phyloP scores from a whole-genome alignment of 1,139 yeast species.

The Yamadazyma blattariae region DNA sequence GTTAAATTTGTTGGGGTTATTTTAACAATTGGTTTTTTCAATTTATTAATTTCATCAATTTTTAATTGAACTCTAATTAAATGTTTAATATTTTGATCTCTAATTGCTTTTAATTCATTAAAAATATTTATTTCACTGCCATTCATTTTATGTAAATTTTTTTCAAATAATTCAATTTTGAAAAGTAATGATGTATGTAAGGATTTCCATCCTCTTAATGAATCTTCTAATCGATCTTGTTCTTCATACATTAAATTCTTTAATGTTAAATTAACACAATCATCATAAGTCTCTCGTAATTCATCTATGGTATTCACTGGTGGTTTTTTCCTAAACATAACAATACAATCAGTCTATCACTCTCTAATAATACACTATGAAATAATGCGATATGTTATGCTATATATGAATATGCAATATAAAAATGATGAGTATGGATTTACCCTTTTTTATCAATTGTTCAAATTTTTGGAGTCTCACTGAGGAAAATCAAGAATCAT shows the following conservation, averaged over 20 bases:
- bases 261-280: constrained; percentile 57
- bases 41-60: constrained; percentile 36
- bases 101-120: constrained; percentile 44
- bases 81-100: constrained; percentile 52
- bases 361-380: too few relatives aligned
- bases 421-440: too few relatives aligned
- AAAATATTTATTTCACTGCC: constrained; percentile 43
- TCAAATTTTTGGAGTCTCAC: too few relatives aligned
- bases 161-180: constrained; percentile 55
- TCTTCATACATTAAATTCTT: constrained; percentile 59
- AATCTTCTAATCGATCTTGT: constrained; percentile 47
- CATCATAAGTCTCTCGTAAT: constrained; percentile 59
- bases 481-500: too few relatives aligned
- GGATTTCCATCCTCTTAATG: constrained; percentile 70
- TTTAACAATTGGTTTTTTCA: constrained; percentile 15
- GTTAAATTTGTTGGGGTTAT: constrained; percentile 12
- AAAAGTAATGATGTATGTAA: constrained; percentile 58
- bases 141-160: constrained; percentile 29
- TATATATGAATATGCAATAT: too few relatives aligned
- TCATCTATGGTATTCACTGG: constrained; percentile 52
- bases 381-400: too few relatives aligned
- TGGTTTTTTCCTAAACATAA: constrained; percentile 44
- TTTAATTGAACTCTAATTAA: constrained; percentile 42
- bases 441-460: too few relatives aligned
- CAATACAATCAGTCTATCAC: too few relatives aligned